Evolutionary conservation across 108 stramenopile genomes (phyloP), one percentile per base, ranked within the genome.

Genomic region (Chaetoceros tenuissimus): DNA sequence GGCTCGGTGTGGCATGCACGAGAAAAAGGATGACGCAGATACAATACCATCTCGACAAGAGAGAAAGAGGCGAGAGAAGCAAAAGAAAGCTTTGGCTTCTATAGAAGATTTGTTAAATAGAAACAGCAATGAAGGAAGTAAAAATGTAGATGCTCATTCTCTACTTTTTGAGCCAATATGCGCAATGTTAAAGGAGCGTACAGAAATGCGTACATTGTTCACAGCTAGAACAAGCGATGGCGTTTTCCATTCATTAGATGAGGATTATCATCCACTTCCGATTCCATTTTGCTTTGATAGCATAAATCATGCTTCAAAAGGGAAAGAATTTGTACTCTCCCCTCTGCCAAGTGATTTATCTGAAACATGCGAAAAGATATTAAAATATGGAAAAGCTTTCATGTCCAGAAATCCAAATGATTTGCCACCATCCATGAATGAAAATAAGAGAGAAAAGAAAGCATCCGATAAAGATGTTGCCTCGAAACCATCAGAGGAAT

Each of bases 121-220:
- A 3, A 21, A n/a, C n/a, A n/a, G n/a, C n/a, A 18, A 18, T 45
- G 18, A 45, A 18, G 17, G 44, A 18, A n/a, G n/a, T n/a, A n/a
- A n/a, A n/a, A n/a, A n/a, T n/a, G n/a, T n/a, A n/a, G n/a, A n/a
- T n/a, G n/a, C n/a, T n/a, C n/a, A n/a, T n/a, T n/a, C n/a, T n/a
- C n/a, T n/a, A 16, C 24, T 78, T 5, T 81, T 65, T 53, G 70
- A 72, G 45, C 68, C 80, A 13, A 26, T 81, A 29, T 72, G 75
- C 2, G 51, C 57, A 21, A 55, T 72, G 3, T 51, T 81, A 43
- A 59, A 74, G 21, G 73, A 72, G 31, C 73, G 76, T 13, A 73
- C 80, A 17, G 29, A 21, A 29, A 71, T 74, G 70, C 43, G 80
- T 40, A 60, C 46, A 17, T 31, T 65, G 30, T 81, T 75, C 75